phyloP scores from a whole-genome alignment of 1,139 yeast species.

The Blastobotrys niveus region DNA sequence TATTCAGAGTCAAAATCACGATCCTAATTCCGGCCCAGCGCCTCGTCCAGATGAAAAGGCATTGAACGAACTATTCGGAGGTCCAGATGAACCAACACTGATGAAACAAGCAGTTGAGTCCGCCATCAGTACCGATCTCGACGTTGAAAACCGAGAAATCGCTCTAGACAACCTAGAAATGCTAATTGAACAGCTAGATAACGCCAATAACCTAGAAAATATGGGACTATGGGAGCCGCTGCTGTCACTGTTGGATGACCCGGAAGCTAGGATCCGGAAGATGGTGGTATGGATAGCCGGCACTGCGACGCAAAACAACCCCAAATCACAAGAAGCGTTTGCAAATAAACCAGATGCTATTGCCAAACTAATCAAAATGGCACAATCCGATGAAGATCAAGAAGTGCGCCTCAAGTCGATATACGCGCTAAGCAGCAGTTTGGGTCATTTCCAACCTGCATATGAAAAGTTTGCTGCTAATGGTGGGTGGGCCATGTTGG shows the following conservation, averaged over 20 bases:
- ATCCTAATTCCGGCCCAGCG: conserved; percentile 26
- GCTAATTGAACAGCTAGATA: conserved; percentile 89
- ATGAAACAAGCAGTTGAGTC: conserved; percentile 60
- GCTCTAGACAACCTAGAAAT: conserved; percentile 92
- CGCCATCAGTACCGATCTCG: conserved; percentile 56
- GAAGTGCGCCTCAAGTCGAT: conserved; percentile 54
- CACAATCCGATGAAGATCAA: conserved; percentile 24
- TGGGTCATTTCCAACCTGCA: conserved; percentile 64
- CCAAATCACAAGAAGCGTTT: conserved; percentile 31
- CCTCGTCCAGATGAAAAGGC: conserved; percentile 56
- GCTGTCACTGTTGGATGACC: conserved; percentile 45
- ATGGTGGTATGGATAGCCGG: conserved; percentile 73
- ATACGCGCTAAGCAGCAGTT: conserved; percentile 67
- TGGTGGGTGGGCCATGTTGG: conserved; percentile 58
- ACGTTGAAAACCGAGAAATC: conserved; percentile 52
- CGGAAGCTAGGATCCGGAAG: conserved; percentile 45
- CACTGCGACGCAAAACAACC: conserved; percentile 89
- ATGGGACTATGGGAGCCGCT: conserved; percentile 74
- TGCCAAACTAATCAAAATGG: conserved; percentile 23
- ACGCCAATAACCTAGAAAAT: conserved; percentile 87
- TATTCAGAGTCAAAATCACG: conserved; percentile 40
- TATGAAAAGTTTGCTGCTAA: conserved; percentile 49
- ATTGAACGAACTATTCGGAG: conserved; percentile 56
- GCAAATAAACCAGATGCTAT: conserved; percentile 19
- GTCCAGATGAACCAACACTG: conserved; percentile 66